These are phyloP conservation scores for Rhizomucor miehei DNA, from an alignment of 371 early-diverging fungal genomes.

Conservation along the genomic window DNA sequence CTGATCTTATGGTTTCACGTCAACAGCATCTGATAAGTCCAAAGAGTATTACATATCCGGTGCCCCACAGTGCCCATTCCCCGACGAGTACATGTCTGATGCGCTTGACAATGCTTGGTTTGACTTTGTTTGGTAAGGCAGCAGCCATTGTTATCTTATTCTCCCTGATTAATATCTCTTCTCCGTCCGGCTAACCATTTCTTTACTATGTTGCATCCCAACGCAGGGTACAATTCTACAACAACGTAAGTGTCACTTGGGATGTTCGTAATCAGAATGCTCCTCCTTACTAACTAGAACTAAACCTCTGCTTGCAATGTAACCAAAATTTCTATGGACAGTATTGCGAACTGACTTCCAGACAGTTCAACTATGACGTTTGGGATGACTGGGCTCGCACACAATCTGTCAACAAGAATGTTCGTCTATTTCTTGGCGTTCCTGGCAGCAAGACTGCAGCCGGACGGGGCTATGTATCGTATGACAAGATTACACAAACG, in stretches of 20 bases:
- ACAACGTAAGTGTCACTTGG: constrained; percentile 42
- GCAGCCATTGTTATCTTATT: no score
- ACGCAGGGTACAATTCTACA: constrained; percentile 52
- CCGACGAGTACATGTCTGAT: constrained; percentile 47
- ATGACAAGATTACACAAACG: background rate
- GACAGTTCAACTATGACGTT: constrained; percentile 35
- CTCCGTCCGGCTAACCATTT: no score
- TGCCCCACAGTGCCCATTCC: constrained; percentile 58
- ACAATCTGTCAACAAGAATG: constrained; percentile 54
- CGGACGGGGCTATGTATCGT: constrained; percentile 31
- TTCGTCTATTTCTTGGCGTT: constrained; percentile 57
- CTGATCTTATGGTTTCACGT: constrained; percentile 13
- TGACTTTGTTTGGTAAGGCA: constrained; percentile 47
- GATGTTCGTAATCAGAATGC: no score
- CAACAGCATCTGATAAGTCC: constrained; percentile 19
- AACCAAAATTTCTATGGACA: background rate
- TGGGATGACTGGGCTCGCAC: constrained; percentile 71
- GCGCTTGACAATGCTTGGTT: constrained; percentile 43
- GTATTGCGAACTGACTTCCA: constrained; percentile 23
- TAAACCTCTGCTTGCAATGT: no score
- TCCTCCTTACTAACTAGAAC: no score
- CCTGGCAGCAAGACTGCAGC: constrained; percentile 57
- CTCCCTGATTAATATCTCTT: no score
- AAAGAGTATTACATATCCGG: constrained; percentile 45
- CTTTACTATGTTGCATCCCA: constrained; percentile 24